A percentile compares a stretch with the other conserved stretches of the same genome.
phyloP scores from a whole-genome alignment of 2,329 filamentous ascomycete species.

The Zymoseptoria pseudotritici region DNA sequence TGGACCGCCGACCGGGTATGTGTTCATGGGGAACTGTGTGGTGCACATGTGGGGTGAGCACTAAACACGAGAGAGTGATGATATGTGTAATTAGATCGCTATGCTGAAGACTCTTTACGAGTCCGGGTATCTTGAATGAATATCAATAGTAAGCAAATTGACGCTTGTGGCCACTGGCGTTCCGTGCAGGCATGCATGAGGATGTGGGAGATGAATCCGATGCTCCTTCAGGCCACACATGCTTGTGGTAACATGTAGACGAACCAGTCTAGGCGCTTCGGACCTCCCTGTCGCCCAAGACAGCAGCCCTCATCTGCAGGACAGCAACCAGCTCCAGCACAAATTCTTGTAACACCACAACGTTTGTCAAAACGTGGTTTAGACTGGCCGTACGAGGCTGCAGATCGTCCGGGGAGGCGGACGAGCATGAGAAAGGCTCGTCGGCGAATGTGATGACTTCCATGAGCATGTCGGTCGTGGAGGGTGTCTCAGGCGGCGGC shows the following conservation, averaged over 20 bases:
- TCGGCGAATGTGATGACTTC: conserved; percentile 22
- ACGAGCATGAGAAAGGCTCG: not conserved
- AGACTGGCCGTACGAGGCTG: conserved; percentile 34
- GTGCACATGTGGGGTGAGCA: too few species aligned
- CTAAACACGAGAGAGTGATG: not conserved
- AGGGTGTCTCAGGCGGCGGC: conserved; percentile 29
- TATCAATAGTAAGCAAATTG: not conserved
- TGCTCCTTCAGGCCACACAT: too few species aligned
- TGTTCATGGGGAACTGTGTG: not conserved
- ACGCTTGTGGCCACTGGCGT: not conserved
- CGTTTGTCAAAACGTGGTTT: conserved; percentile 44
- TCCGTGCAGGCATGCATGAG: not conserved
- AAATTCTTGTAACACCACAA: conserved; percentile 45
- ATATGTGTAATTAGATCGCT: not conserved
- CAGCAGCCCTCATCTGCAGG: conserved; percentile 41
- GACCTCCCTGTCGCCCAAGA: conserved; percentile 39
- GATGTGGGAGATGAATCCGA: not conserved
- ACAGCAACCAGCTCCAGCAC: conserved; percentile 43
- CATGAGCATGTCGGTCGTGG: conserved; percentile 30
- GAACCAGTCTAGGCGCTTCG: not conserved
- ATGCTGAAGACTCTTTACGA: not conserved
- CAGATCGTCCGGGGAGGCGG: not conserved
- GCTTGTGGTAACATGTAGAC: not conserved
- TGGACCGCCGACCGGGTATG: not conserved
- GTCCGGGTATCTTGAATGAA: not conserved